Evolutionary conservation across 169 alveolate species (phyloP).

Genomic region (Cryptosporidium parvum): DNA sequence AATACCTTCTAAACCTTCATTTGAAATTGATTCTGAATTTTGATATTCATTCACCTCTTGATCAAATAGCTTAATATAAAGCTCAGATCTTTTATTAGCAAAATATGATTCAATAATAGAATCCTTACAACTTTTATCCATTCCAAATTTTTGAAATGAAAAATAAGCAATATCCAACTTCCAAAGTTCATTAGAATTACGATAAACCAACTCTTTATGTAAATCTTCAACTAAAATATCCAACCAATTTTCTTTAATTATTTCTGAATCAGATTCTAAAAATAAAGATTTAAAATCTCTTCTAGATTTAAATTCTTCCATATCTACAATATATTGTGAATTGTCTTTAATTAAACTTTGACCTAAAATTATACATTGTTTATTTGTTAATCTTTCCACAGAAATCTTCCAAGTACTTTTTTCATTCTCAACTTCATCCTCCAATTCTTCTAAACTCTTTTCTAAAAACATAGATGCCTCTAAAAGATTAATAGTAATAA

Average conservation of each 20-base stretch:
- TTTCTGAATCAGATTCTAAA: not conserved
- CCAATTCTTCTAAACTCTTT: constrained; percentile 20
- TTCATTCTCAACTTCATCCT: constrained; percentile 30
- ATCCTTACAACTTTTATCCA: constrained; percentile 7
- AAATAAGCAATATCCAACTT: constrained; percentile 59
- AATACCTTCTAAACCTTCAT: not conserved
- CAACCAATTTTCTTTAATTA: not conserved
- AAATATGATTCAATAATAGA: constrained; percentile 30
- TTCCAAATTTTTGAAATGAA: constrained; percentile 32
- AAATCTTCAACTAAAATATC: constrained; percentile 43
- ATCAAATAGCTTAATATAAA: not conserved
- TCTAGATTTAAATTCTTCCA: not conserved
- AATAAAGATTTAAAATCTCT: not conserved
- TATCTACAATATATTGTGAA: not conserved
- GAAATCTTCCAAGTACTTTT: constrained; percentile 16
- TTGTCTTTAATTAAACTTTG: not conserved
- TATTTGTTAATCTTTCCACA: constrained; percentile 26
- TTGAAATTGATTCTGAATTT: not conserved
- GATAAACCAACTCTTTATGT: not conserved
- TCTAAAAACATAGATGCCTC: constrained; percentile 29
- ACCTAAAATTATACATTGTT: constrained; percentile 50
- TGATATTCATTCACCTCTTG: not conserved
- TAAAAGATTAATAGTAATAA: constrained; percentile 31
- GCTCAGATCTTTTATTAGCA: not conserved
- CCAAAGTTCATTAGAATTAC: constrained; percentile 42